phyloP scores from a whole-genome alignment of 768 basidiomycete species.

The Sporobolomyces roseus region DNA sequence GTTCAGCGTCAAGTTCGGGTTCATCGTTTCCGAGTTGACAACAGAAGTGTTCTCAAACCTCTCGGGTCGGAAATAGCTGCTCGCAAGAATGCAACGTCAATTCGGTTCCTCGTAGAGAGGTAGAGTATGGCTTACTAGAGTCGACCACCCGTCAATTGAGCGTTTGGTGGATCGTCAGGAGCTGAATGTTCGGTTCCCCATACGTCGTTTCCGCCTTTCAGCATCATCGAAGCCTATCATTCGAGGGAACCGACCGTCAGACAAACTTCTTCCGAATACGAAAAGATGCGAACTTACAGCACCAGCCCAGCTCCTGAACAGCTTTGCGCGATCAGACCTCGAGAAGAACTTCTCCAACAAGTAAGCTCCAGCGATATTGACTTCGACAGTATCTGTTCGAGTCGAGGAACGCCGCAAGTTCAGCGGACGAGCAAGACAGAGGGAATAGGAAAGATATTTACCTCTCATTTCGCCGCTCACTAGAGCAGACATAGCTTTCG shows the following conservation, averaged over 20 bases:
- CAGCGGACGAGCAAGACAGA: not conserved
- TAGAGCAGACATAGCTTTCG: conserved; percentile 93
- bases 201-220: conserved; percentile 58
- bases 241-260: not conserved
- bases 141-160: conserved; percentile 39
- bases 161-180: conserved; percentile 68
- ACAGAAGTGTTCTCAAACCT: conserved; percentile 25
- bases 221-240: conserved; percentile 38
- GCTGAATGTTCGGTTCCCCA: conserved; percentile 76
- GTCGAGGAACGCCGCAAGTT: no score
- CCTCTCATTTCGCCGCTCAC: conserved; percentile 87
- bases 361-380: conserved; percentile 68
- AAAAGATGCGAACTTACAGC: conserved; percentile 68
- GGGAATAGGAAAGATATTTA: conserved; percentile 57
- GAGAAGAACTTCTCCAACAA: conserved; percentile 75
- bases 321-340: conserved; percentile 73
- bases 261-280: not conserved
- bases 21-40: conserved; percentile 38
- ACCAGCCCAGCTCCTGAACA: conserved; percentile 94
- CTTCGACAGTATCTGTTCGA: conserved; percentile 53
- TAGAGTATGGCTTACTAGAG: conserved; percentile 25
- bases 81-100: not conserved
- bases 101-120: not conserved
- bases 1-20: conserved; percentile 69
- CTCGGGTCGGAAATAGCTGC: conserved; percentile 38